Conservation (phyloP, 495 filamentous ascomycete genomes). For the Beverwykella pulmonaria region DNA sequence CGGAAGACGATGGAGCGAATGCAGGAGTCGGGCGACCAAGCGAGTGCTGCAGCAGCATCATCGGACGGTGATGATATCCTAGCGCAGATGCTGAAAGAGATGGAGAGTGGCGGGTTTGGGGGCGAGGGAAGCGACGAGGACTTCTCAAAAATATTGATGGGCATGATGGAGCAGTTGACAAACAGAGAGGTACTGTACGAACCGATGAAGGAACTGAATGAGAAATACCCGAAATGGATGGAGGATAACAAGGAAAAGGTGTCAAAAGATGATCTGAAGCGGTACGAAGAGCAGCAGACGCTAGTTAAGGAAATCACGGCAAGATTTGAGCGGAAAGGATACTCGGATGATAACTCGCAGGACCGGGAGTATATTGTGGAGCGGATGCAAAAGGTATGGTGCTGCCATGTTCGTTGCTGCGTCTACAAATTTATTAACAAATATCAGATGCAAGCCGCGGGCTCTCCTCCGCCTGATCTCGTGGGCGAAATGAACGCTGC, state of each 20-base stretch:
- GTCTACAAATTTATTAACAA: conserved; percentile 8
- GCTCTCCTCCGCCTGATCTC: conserved; percentile 85
- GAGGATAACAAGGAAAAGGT: conserved; percentile 69
- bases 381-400: conserved; percentile 98
- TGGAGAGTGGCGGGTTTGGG: conserved; percentile 65
- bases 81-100: conserved; percentile 80
- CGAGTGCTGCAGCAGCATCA: conserved; percentile 71
- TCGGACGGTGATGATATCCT: conserved; percentile 78
- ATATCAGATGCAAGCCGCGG: conserved; percentile 87
- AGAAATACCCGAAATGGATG: conserved; percentile 89
- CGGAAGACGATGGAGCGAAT: conserved; percentile 90
- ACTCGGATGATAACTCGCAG: conserved; percentile 75
- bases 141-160: conserved; percentile 87
- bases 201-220: conserved; percentile 94
- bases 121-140: conserved; percentile 72
- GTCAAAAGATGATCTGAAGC: conserved; percentile 67
- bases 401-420: conserved; percentile 39
- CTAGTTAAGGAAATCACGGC: conserved; percentile 85
- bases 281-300: conserved; percentile 78
- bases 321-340: conserved; percentile 79
- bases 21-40: conserved; percentile 80
- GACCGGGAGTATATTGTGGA: conserved; percentile 94
- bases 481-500: conserved; percentile 84
- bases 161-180: conserved; percentile 98
- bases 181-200: conserved; percentile 98